Conservation (phyloP, 2,329 filamentous ascomycete species). For the Trichoderma oligosporum region DNA sequence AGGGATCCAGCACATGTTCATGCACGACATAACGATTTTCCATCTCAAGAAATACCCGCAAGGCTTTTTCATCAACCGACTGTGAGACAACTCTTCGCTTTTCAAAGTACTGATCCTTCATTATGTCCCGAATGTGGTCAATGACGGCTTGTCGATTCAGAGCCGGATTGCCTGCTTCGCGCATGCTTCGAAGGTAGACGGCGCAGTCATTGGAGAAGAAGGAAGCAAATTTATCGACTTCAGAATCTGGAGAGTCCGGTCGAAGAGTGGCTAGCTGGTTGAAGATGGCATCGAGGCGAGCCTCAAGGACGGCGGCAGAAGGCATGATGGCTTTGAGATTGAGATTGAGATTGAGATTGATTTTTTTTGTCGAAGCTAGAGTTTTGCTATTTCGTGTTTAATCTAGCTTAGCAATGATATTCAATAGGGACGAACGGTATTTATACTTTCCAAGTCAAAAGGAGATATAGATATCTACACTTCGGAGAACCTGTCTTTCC, state of each 20-base stretch:
- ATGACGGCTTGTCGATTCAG: background rate
- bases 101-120: background rate
- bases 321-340: background rate
- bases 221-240: background rate
- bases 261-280: background rate
- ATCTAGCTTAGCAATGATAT: too few species aligned
- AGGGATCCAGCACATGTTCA: background rate
- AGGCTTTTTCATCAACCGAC: background rate
- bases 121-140: background rate
- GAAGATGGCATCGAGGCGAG: background rate
- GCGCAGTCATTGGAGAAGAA: conserved; percentile 3
- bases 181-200: conserved; percentile 3
- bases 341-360: background rate
- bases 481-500: background rate
- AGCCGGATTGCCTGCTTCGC: background rate
- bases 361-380: background rate
- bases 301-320: background rate
- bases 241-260: background rate
- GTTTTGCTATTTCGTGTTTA: too few species aligned
- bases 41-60: background rate
- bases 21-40: background rate
- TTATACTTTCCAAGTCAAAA: too few species aligned
- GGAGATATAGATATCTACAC: too few species aligned
- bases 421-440: too few species aligned
- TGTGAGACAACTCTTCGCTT: background rate